These are phyloP conservation scores for Boechera divaricarpa DNA, from an alignment of 345 rosid species.

Conservation along the genomic window DNA sequence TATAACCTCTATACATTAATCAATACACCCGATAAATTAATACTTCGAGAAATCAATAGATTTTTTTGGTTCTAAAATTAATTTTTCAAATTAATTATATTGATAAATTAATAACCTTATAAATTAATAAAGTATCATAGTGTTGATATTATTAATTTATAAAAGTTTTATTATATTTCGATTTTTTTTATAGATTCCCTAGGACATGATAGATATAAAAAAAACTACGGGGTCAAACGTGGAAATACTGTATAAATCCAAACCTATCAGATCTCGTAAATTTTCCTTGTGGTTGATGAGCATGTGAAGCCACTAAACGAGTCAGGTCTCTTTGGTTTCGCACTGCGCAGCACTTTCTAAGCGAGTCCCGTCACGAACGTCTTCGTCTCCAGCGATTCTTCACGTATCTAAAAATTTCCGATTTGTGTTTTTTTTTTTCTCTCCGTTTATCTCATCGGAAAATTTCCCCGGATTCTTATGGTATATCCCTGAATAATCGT, in stretches of 20 bases:
- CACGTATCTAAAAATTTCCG: constrained; percentile 9
- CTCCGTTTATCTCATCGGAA: constrained; percentile 14
- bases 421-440: not conserved
- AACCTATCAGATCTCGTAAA: not conserved
- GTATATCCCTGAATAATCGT: not conserved
- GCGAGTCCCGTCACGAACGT: constrained; percentile 21
- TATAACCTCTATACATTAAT: too few species aligned
- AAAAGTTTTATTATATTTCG: too few species aligned
- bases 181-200: too few species aligned
- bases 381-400: constrained; percentile 26
- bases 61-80: too few species aligned
- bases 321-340: constrained; percentile 16
- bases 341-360: constrained; percentile 3
- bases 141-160: too few species aligned
- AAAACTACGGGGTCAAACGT: not conserved
- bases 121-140: too few species aligned
- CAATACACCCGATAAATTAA: too few species aligned
- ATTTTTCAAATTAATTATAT: too few species aligned
- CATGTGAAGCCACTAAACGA: constrained; percentile 36
- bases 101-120: too few species aligned
- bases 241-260: not conserved
- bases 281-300: not conserved
- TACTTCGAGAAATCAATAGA: too few species aligned
- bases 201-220: too few species aligned
- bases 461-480: not conserved